Evolutionary conservation across 2,329 filamentous ascomycete species (phyloP).

Genomic region (Verruconis gallopava): DNA sequence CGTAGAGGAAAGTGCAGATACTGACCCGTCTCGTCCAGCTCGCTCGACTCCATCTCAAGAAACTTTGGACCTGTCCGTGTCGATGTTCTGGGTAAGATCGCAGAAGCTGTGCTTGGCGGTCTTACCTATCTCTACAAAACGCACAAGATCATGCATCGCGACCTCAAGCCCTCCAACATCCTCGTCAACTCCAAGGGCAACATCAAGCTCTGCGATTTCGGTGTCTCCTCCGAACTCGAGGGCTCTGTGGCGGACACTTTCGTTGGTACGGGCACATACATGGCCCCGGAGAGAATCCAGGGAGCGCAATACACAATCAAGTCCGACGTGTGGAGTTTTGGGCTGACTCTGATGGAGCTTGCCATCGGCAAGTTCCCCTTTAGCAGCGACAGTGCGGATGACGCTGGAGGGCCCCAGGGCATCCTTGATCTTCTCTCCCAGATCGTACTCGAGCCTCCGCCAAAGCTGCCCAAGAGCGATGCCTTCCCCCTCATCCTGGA

Average conservation of each 20-base stretch:
- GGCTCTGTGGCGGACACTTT: constrained; percentile 98
- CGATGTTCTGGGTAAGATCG: constrained; percentile 94
- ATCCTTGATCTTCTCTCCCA: constrained; percentile 93
- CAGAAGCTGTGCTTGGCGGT: constrained; percentile 85
- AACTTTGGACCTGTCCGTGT: constrained; percentile 92
- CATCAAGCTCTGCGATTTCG: constrained; percentile 98
- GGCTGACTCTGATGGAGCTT: constrained; percentile 87
- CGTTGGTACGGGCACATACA: constrained; percentile 96
- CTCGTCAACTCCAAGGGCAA: constrained; percentile 85
- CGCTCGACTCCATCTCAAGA: constrained; percentile 84
- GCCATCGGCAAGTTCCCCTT: constrained; percentile 97
- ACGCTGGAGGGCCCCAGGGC: constrained; percentile 64
- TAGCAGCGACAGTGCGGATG: constrained; percentile 59
- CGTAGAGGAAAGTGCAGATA: too few relatives aligned
- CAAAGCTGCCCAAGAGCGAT: constrained; percentile 88
- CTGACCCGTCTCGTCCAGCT: constrained; percentile 47
- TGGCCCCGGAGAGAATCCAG: constrained; percentile 96
- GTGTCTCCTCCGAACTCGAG: constrained; percentile 93
- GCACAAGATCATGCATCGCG: constrained; percentile 97
- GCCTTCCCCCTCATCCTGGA: constrained; percentile 91
- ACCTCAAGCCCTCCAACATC: constrained; percentile 97
- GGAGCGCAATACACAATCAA: constrained; percentile 96
- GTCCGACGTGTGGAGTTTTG: constrained; percentile 98
- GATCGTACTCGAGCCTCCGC: constrained; percentile 92
- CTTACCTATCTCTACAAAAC: constrained; percentile 90